Evolutionary conservation across 495 filamentous ascomycete species (phyloP).

Genomic region (Penicillium manginii): DNA sequence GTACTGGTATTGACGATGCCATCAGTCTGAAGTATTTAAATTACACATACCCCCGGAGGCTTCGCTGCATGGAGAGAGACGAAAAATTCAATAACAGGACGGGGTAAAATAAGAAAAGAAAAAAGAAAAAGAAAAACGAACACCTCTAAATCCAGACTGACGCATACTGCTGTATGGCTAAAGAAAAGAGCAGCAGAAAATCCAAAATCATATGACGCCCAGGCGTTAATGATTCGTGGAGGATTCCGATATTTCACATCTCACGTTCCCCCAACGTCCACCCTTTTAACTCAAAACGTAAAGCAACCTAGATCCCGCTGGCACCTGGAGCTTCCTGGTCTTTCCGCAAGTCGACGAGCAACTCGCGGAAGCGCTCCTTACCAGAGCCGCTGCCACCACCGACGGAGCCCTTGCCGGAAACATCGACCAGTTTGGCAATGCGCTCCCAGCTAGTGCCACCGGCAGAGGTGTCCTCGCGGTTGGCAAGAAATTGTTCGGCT

Average conservation of each 20-base stretch:
- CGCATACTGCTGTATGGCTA: slow-evolving; percentile 16
- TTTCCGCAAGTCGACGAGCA: slow-evolving; percentile 86
- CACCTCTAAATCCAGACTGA: slow-evolving; percentile 20
- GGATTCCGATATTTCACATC: not conserved
- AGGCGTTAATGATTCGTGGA: not conserved
- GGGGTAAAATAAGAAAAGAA: slow-evolving; percentile 24
- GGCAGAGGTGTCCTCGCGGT: slow-evolving; percentile 85
- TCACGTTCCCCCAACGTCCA: slow-evolving; percentile 4
- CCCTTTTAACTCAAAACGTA: not conserved
- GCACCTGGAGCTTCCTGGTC: slow-evolving; percentile 93
- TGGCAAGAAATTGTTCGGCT: slow-evolving; percentile 91
- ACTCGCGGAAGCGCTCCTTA: slow-evolving; percentile 93
- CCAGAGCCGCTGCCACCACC: slow-evolving; percentile 85
- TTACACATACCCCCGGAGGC: slow-evolving; percentile 31
- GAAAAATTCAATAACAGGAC: slow-evolving; percentile 27
- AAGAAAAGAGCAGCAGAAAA: slow-evolving; percentile 19
- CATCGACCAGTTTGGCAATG: slow-evolving; percentile 93
- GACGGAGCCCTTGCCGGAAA: slow-evolving; percentile 88
- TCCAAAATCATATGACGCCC: slow-evolving; percentile 8
- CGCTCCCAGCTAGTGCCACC: slow-evolving; percentile 98
- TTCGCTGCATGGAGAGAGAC: slow-evolving; percentile 37
- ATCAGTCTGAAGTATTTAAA: slow-evolving; percentile 32
- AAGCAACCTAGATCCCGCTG: slow-evolving; percentile 42
- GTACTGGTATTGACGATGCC: slow-evolving; percentile 35
- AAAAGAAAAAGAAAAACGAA: slow-evolving; percentile 17